Percentiles rank a stretch among this genome's conserved stretches.
phyloP scores from a whole-genome alignment of 257 asterid genomes.

The Primulina huaijiensis region DNA sequence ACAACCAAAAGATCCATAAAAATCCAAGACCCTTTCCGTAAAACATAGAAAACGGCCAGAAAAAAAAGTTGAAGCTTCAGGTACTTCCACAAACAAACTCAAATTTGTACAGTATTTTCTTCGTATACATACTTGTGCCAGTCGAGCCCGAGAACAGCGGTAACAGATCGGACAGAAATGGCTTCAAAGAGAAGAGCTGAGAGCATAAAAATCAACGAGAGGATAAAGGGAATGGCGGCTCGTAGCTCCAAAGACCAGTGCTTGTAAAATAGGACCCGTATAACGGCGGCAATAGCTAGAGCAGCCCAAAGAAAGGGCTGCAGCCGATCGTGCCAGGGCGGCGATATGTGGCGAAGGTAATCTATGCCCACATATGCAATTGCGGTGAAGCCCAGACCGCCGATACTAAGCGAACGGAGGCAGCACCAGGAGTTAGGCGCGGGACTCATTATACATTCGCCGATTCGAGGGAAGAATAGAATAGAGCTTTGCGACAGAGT shows the following conservation, averaged over 20 bases:
- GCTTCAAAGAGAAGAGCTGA: slow-evolving; percentile 79
- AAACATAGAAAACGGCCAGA: slow-evolving; percentile 1
- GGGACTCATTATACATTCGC: slow-evolving; percentile 29
- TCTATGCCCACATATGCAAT: slow-evolving; percentile 70
- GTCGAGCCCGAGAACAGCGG: slow-evolving; percentile 93
- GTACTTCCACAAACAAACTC: not conserved
- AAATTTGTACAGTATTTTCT: not conserved
- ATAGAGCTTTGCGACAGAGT: not conserved
- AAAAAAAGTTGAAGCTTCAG: slow-evolving; percentile 13
- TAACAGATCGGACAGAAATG: slow-evolving; percentile 89
- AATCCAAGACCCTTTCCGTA: slow-evolving; percentile 1
- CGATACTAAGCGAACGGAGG: slow-evolving; percentile 35
- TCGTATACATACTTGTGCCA: slow-evolving; percentile 77
- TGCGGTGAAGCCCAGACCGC: slow-evolving; percentile 82
- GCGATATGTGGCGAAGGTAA: slow-evolving; percentile 84
- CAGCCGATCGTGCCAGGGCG: slow-evolving; percentile 76
- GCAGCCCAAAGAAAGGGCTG: slow-evolving; percentile 80
- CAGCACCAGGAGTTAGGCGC: slow-evolving; percentile 34
- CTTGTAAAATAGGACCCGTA: slow-evolving; percentile 73
- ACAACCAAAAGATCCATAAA: slow-evolving; percentile 11
- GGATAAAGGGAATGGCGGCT: slow-evolving; percentile 74
- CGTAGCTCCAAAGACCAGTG: slow-evolving; percentile 88
- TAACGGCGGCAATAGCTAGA: slow-evolving; percentile 58
- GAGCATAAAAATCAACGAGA: slow-evolving; percentile 67
- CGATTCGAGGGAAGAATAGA: slow-evolving; percentile 14